Evolutionary conservation across 306 rosid species (phyloP).

Genomic region (Quercus glauca): DNA sequence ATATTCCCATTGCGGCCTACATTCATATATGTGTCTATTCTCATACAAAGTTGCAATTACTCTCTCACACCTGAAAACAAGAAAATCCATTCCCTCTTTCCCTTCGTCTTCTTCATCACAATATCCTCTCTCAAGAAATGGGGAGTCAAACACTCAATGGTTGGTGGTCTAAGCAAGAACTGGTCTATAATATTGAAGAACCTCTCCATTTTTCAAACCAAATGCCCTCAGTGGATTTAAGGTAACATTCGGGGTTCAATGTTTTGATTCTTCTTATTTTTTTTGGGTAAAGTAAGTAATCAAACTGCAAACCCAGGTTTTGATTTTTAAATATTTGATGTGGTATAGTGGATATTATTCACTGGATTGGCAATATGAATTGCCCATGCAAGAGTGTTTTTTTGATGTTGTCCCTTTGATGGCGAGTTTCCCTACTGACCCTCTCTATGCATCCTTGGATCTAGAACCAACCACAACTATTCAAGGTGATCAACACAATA

Average conservation of each 20-base stretch:
- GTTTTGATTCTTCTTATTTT: not conserved
- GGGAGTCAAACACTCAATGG: constrained; percentile 12
- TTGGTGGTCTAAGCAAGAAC: constrained; percentile 18
- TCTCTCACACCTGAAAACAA: not conserved
- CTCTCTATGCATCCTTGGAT: constrained; percentile 20
- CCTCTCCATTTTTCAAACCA: constrained; percentile 26
- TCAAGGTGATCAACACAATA: constrained; percentile 28
- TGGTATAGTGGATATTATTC: constrained; percentile 9
- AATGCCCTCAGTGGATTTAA: constrained; percentile 27
- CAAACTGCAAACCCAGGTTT: not conserved
- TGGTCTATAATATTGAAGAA: constrained; percentile 20
- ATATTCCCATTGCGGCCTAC: constrained; percentile 1
- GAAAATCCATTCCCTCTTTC: constrained; percentile 1
- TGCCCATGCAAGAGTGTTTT: constrained; percentile 22
- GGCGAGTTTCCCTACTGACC: constrained; percentile 22
- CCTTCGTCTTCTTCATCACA: not conserved
- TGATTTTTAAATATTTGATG: not conserved
- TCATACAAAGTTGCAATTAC: not conserved
- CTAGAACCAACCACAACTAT: constrained; percentile 29
- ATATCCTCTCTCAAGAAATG: constrained; percentile 8
- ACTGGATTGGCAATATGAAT: constrained; percentile 33
- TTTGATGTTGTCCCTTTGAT: constrained; percentile 29
- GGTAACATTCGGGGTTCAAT: constrained; percentile 16
- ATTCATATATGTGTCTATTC: constrained; percentile 25
- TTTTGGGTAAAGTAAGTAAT: not conserved